Evolutionary conservation across 768 basidiomycete species (phyloP).

Genomic region (Leucosporidium scottii): DNA sequence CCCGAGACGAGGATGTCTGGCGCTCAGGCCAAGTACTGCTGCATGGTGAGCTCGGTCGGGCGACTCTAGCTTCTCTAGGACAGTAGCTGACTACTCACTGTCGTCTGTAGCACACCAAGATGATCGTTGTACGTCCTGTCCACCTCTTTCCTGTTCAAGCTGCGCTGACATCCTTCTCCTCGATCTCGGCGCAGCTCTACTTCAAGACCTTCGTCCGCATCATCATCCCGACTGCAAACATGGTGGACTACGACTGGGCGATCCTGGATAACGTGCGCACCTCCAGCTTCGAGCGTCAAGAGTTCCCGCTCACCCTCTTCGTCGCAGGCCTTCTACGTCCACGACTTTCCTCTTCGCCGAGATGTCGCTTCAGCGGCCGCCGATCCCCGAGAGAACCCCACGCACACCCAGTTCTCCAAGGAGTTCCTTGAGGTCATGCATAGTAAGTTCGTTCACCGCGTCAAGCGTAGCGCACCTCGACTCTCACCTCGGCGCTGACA

Average conservation of each 20-base stretch:
- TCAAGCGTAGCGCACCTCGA: too few relatives aligned
- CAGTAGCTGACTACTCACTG: too few relatives aligned
- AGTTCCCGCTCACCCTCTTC: not conserved
- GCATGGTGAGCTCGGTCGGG: slow-evolving; percentile 1
- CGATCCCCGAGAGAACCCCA: slow-evolving; percentile 12
- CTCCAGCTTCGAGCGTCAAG: not conserved
- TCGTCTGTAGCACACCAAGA: slow-evolving; percentile 9
- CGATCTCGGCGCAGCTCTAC: slow-evolving; percentile 9
- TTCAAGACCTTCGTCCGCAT: slow-evolving; percentile 16
- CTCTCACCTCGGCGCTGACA: too few relatives aligned
- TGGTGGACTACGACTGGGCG: slow-evolving; percentile 13
- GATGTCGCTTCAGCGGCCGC: not conserved
- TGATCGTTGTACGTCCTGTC: not conserved
- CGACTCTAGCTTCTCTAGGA: too few relatives aligned
- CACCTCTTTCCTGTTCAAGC: not conserved
- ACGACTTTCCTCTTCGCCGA: slow-evolving; percentile 21
- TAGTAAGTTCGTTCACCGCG: too few relatives aligned
- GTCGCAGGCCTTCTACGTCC: slow-evolving; percentile 19
- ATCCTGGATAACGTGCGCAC: slow-evolving; percentile 18
- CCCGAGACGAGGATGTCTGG: not conserved
- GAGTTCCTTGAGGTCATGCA: slow-evolving; percentile 10
- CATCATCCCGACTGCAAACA: slow-evolving; percentile 29
- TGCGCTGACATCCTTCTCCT: not conserved
- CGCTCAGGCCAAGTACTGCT: too few relatives aligned
- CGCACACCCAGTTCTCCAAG: slow-evolving; percentile 10